Percentiles rank a stretch among this genome's conserved stretches.
Evolutionary conservation across 208 protist species (phyloP).

Genomic region (Endotrypanum monterogeii): DNA sequence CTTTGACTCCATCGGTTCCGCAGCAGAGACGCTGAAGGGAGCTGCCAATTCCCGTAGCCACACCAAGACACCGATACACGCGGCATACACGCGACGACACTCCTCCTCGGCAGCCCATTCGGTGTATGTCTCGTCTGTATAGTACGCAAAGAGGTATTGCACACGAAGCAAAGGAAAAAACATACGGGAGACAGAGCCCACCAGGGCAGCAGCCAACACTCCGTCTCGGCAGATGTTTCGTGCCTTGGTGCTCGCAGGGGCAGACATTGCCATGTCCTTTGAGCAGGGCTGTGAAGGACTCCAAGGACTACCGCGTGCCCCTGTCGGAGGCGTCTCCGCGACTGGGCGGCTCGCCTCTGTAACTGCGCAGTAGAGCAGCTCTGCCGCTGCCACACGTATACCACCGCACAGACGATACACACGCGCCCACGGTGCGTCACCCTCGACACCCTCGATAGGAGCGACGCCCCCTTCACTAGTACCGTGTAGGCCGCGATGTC

Average conservation of each 20-base stretch:
- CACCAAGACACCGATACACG: constrained; percentile 34
- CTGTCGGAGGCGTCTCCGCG: background rate
- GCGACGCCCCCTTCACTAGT: background rate
- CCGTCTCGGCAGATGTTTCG: background rate
- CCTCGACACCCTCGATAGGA: background rate
- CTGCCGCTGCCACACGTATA: constrained; percentile 14
- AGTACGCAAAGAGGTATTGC: constrained; percentile 45
- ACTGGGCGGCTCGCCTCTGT: background rate
- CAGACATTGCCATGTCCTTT: background rate
- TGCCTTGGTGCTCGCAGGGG: background rate
- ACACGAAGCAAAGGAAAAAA: constrained; percentile 51
- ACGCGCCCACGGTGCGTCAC: constrained; percentile 7
- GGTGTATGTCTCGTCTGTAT: constrained; percentile 10
- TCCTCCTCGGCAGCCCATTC: constrained; percentile 11
- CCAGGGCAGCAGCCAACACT: constrained; percentile 10
- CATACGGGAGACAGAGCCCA: constrained; percentile 25
- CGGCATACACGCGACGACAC: constrained; percentile 21
- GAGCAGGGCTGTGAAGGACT: background rate
- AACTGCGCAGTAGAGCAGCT: constrained; percentile 27
- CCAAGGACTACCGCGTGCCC: background rate
- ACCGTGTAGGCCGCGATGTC: background rate
- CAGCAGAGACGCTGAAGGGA: constrained; percentile 7
- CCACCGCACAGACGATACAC: constrained; percentile 22
- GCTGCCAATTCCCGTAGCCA: constrained; percentile 31
- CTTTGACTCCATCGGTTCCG: background rate